phyloP scores from a whole-genome alignment of 345 rosid species.

The Citrus cavaleriei region DNA sequence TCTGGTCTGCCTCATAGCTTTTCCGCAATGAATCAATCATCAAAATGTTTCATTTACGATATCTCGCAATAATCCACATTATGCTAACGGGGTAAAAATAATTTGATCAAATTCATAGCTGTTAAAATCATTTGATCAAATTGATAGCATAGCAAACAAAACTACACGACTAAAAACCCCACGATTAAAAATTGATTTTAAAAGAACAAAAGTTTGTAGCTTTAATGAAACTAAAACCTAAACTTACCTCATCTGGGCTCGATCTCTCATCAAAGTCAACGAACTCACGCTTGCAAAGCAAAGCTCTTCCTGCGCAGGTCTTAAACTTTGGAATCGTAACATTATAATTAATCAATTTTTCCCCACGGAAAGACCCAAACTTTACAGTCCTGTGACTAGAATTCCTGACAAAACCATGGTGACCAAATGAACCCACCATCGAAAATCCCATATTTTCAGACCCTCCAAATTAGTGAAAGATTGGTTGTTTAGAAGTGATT shows the following conservation, averaged over 20 bases:
- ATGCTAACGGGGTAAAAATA: background rate
- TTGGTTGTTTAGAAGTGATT: too few species aligned
- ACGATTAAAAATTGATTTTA: background rate
- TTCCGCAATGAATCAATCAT: background rate
- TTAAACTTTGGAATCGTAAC: slow-evolving; percentile 21
- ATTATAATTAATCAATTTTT: slow-evolving; percentile 14
- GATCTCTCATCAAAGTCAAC: slow-evolving; percentile 60
- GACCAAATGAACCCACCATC: slow-evolving; percentile 33
- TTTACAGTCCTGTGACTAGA: slow-evolving; percentile 17
- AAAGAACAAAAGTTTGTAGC: background rate
- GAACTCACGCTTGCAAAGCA: slow-evolving; percentile 34
- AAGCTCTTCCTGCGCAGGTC: slow-evolving; percentile 19
- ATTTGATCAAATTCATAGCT: background rate
- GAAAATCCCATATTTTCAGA: slow-evolving; percentile 42
- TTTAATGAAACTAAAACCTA: background rate
- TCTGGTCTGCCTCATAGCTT: background rate
- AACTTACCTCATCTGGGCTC: slow-evolving; percentile 70
- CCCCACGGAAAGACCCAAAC: slow-evolving; percentile 26
- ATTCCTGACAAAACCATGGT: slow-evolving; percentile 23
- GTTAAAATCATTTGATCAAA: background rate
- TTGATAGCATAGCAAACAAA: background rate
- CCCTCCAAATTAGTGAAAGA: background rate
- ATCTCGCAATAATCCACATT: background rate
- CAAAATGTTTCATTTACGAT: background rate
- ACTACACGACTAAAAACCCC: background rate